phyloP scores from a whole-genome alignment of 2,329 filamentous ascomycete genomes.

The Rhynchosporium secalis region DNA sequence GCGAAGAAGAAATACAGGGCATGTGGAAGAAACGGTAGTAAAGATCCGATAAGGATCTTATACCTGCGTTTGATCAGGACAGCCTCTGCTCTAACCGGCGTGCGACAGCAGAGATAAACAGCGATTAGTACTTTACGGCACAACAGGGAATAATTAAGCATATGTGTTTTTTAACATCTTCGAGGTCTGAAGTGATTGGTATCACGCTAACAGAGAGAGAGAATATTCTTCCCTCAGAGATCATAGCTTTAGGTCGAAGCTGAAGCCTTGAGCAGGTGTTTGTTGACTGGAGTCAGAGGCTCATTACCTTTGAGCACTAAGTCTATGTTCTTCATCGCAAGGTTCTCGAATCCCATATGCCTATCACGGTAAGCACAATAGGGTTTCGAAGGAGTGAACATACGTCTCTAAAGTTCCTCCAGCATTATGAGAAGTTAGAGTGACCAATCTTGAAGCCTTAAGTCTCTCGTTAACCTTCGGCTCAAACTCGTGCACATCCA shows the following conservation, averaged over 20 bases:
- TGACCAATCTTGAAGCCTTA: conserved; percentile 40
- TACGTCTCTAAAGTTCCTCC: conserved; percentile 64
- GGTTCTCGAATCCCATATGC: conserved; percentile 60
- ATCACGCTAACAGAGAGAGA: background rate
- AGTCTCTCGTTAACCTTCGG: conserved; percentile 44
- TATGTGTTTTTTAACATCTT: no score
- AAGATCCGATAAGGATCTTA: no score
- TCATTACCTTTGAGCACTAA: conserved; percentile 49
- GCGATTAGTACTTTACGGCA: no score
- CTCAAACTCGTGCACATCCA: conserved; percentile 66
- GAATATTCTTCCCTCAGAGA: conserved; percentile 1
- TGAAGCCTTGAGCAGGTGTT: conserved; percentile 25
- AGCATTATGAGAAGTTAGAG: conserved; percentile 67
- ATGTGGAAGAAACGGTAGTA: no score
- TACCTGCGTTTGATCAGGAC: no score
- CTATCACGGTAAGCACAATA: conserved; percentile 21
- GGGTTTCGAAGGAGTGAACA: conserved; percentile 6
- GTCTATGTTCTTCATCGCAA: conserved; percentile 67
- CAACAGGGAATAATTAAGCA: no score
- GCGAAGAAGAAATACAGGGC: background rate
- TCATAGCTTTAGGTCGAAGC: conserved; percentile 9
- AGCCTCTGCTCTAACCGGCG: no score
- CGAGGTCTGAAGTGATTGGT: no score
- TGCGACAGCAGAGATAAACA: no score
- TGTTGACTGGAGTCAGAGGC: conserved; percentile 38